Percentiles rank a stretch among this genome's conserved stretches.
These are phyloP conservation scores for Zygnema cylindricum DNA, from an alignment of 139 green algal genomes.

Conservation along the genomic window DNA sequence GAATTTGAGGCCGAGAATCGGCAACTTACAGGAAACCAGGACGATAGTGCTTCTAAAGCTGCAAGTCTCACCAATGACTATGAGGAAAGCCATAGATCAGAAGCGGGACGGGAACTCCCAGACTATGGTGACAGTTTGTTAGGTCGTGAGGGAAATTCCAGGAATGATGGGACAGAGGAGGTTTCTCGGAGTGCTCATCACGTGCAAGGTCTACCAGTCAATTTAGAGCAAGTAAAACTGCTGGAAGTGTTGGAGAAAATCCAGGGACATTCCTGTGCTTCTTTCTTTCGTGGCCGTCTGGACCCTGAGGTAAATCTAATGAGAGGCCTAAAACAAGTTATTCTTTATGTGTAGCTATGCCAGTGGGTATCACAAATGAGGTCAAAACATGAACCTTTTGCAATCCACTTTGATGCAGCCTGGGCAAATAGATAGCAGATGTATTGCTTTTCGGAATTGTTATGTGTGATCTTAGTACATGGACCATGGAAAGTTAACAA, in stretches of 20 bases:
- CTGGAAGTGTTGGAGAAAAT: conserved; percentile 6
- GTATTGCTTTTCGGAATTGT: too few species aligned
- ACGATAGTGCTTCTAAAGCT: conserved; percentile 14
- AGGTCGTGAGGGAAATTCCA: neutral
- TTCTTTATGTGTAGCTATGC: too few species aligned
- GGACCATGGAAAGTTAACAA: too few species aligned
- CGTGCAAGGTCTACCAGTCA: neutral
- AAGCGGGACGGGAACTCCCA: neutral
- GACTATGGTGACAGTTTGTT: neutral
- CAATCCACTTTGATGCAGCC: neutral
- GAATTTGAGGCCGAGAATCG: neutral
- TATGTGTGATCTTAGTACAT: too few species aligned
- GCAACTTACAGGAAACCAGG: conserved; percentile 23
- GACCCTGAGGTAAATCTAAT: neutral
- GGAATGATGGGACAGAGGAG: neutral
- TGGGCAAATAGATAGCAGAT: too few species aligned
- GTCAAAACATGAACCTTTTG: neutral
- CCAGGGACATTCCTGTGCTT: neutral
- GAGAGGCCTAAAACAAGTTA: neutral
- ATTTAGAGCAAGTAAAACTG: neutral
- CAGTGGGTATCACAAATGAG: neutral
- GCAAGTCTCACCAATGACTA: neutral
- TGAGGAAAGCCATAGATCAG: neutral
- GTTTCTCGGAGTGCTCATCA: neutral
- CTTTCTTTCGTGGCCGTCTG: neutral